Conservation (phyloP, 108 stramenopile genomes). For the Nitzschia sp. region DNA sequence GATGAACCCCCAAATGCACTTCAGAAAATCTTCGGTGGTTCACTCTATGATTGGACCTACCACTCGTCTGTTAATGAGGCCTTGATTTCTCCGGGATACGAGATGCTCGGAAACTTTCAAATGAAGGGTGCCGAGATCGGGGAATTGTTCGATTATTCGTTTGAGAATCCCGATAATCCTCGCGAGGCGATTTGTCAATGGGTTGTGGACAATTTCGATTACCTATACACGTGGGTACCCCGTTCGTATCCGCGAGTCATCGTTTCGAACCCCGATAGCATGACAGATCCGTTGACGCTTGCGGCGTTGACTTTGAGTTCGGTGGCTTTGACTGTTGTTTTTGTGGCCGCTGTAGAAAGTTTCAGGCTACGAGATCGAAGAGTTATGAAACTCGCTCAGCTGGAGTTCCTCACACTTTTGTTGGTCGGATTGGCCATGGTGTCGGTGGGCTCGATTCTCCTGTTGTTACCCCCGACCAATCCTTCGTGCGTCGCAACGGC, state of each 20-base stretch:
- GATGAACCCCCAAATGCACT: conserved; percentile 2
- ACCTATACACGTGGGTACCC: conserved; percentile 23
- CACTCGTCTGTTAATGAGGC: neutral
- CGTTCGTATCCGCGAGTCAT: conserved; percentile 16
- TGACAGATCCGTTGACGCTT: conserved; percentile 2
- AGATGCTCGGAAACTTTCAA: neutral
- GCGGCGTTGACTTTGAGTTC: neutral
- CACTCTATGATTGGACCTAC: neutral
- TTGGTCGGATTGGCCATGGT: conserved; percentile 40
- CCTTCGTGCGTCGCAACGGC: conserved; percentile 24
- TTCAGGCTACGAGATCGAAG: neutral
- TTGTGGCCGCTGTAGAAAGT: neutral
- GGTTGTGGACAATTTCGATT: conserved; percentile 31
- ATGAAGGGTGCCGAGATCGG: conserved; percentile 2
- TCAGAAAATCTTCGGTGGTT: conserved; percentile 6
- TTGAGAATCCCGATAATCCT: conserved; percentile 14
- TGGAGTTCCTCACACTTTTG: conserved; percentile 29
- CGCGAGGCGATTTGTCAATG: conserved; percentile 42
- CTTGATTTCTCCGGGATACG: conserved; percentile 16
- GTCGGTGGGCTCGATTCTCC: conserved; percentile 26
- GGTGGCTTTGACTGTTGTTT: conserved; percentile 5
- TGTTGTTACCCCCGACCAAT: neutral
- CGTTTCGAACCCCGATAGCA: neutral
- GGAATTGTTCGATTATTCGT: conserved; percentile 10
- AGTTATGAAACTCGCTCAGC: conserved; percentile 28